These are phyloP conservation scores for Apophysomyces trapeziformis DNA, from an alignment of 371 early-diverging fungal species.

Conservation along the genomic window DNA sequence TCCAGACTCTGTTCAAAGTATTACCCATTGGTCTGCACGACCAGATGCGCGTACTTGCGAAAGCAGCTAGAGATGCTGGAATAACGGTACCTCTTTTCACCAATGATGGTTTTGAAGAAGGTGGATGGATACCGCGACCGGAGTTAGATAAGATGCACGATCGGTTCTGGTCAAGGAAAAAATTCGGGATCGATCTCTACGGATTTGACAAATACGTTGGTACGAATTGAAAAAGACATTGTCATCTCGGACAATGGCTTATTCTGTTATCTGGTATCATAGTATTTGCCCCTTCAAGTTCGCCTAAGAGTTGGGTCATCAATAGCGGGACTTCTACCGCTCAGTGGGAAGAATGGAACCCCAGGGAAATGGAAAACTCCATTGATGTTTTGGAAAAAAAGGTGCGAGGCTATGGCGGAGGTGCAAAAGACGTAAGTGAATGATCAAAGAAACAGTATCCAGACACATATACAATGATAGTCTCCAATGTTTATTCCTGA, in stretches of 20 bases:
- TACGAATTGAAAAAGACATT: conserved; percentile 28
- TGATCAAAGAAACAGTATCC: not conserved
- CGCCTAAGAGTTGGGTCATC: conserved; percentile 60
- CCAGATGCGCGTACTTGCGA: conserved; percentile 80
- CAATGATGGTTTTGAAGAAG: conserved; percentile 81
- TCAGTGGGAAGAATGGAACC: conserved; percentile 68
- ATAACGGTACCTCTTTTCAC: conserved; percentile 84
- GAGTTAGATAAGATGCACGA: conserved; percentile 35
- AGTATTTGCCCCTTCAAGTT: conserved; percentile 70
- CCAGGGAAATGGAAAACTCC: conserved; percentile 57
- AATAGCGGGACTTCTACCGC: conserved; percentile 51
- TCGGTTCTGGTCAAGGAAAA: conserved; percentile 32
- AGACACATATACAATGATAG: conserved; percentile 19
- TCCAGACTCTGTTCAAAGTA: conserved; percentile 63
- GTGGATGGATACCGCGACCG: conserved; percentile 61
- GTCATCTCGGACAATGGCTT: not conserved
- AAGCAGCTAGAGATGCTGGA: conserved; percentile 76
- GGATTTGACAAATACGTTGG: conserved; percentile 83
- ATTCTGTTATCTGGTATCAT: not conserved
- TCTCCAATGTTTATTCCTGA: conserved; percentile 82
- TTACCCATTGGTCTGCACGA: conserved; percentile 81
- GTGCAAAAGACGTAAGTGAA: conserved; percentile 57
- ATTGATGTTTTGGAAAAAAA: conserved; percentile 72
- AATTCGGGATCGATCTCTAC: conserved; percentile 80
- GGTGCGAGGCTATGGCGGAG: conserved; percentile 76